These are phyloP conservation scores for Eucalyptus pauciflora DNA, from an alignment of 345 rosid species.

Conservation along the genomic window DNA sequence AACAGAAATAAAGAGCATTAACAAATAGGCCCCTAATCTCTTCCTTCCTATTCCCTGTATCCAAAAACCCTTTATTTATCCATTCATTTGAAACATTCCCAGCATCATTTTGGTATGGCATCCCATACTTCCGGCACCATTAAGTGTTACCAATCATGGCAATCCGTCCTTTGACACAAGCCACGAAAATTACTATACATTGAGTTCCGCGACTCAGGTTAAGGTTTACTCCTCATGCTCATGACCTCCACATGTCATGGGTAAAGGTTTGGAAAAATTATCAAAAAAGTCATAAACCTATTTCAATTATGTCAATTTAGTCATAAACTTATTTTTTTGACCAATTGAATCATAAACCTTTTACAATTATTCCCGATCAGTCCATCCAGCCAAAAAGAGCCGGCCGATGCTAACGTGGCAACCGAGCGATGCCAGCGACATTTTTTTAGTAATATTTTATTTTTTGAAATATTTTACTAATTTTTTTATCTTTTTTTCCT, in stretches of 20 bases:
- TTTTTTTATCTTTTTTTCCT: too few species aligned
- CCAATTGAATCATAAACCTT: too few species aligned
- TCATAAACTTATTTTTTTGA: too few species aligned
- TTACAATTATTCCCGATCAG: too few species aligned
- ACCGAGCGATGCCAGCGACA: too few species aligned
- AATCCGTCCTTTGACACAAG: not conserved
- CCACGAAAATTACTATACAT: not conserved
- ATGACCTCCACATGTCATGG: not conserved
- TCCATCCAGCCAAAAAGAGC: too few species aligned
- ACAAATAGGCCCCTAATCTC: not conserved
- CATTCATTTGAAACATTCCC: not conserved
- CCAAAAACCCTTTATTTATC: not conserved
- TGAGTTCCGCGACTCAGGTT: not conserved
- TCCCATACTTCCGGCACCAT: not conserved
- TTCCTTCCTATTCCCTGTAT: not conserved
- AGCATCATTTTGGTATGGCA: not conserved
- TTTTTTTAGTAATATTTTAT: too few species aligned
- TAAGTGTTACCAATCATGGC: not conserved
- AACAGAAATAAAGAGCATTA: too few species aligned
- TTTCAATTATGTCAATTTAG: too few species aligned
- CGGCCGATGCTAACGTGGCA: rapidly evolving
- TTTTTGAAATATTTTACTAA: too few species aligned
- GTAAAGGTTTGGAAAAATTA: not conserved
- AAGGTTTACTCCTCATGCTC: not conserved
- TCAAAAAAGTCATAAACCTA: too few species aligned